Conservation (phyloP, 495 filamentous ascomycete species). For the Glonium stellatum region DNA sequence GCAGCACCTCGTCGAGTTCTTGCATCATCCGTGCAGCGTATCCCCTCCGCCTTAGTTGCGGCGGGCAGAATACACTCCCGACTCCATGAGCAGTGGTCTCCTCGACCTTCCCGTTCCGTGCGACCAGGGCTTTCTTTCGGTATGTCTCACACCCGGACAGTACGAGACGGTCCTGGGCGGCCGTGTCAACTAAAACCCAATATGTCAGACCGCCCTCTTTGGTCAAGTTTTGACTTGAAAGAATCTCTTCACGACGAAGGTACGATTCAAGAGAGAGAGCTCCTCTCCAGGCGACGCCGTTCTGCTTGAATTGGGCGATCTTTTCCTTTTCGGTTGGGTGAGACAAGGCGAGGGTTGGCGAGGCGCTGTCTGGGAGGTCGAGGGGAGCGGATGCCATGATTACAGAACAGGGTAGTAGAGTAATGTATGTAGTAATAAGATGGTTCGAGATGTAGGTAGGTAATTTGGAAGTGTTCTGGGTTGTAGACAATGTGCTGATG, state of each 20-base stretch:
- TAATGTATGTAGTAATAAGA: too few species aligned
- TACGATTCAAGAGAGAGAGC: conserved; percentile 61
- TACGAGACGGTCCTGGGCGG: conserved; percentile 39
- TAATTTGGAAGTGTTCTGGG: neutral
- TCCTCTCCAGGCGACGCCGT: conserved; percentile 66
- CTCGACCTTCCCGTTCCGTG: conserved; percentile 42
- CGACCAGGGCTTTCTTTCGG: conserved; percentile 62
- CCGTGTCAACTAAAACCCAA: conserved; percentile 73
- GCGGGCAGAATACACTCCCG: conserved; percentile 78
- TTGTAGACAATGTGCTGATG: too few species aligned
- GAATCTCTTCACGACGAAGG: conserved; percentile 65
- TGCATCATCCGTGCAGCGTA: conserved; percentile 71
- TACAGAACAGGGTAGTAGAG: neutral
- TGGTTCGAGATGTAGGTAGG: neutral
- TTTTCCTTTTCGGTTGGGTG: conserved; percentile 63
- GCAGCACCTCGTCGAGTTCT: conserved; percentile 48
- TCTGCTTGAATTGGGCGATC: conserved; percentile 55
- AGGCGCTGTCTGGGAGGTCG: conserved; percentile 49
- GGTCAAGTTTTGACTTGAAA: conserved; percentile 59
- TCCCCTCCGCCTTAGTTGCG: conserved; percentile 62
- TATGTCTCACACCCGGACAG: conserved; percentile 79
- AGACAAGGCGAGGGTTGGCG: conserved; percentile 57
- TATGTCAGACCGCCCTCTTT: conserved; percentile 68
- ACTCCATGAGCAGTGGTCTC: conserved; percentile 72
- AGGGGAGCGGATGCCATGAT: conserved; percentile 9